Base-by-base conservation (phyloP, 2,329 filamentous ascomycete species). In the Apiospora saccharicola region DNA sequence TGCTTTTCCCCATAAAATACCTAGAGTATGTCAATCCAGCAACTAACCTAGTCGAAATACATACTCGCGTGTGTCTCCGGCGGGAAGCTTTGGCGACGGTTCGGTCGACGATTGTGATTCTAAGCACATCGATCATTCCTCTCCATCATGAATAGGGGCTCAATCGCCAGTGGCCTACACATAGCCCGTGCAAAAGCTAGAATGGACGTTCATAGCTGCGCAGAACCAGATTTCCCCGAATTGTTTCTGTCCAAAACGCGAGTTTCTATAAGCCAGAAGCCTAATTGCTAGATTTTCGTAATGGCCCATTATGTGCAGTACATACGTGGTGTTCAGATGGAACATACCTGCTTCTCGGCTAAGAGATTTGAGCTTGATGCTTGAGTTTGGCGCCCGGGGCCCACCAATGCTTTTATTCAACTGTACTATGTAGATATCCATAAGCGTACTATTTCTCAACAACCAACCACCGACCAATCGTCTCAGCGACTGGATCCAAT, bases 391-490 rank as follows among this genome's bases (percentile, higher is more conserved):
- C 2, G 26, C 1, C 26, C 51, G 26, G 51, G 26, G 26, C 34
- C 57, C 53, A 37, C 53, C 34, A 64, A 6, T n/a, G 16, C 34
- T 7, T n/a, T 10, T 37, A 41, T 19, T n/a, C 57, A 24, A 2
- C 0, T 49, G 22, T 8, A 22, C 3, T 13, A 64, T 41, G 2
- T 64, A 12, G 12, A 41, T 22, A 1, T 8, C 57, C 57, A 64
- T 64, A 64, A 64, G 34, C 34, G 1, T 3, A n/a, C 1, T 2
- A 30, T 0, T 13, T 37, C 13, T 41, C 57, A 64, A 51, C 47
- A 51, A 41, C 57, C 57, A 64, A 64, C 57, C 30, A 41, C 57
- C 57, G 57, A 61, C 53, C 10, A 19, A 24, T 64, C 57, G 57
- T 64, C 24, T 34, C 57, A 41, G n/a, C 57, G 57, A 64, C 14